Evolutionary conservation across 441 rosid genomes (phyloP), one percentile per base, ranked within the genome.

Genomic region (Populus hybrid): DNA sequence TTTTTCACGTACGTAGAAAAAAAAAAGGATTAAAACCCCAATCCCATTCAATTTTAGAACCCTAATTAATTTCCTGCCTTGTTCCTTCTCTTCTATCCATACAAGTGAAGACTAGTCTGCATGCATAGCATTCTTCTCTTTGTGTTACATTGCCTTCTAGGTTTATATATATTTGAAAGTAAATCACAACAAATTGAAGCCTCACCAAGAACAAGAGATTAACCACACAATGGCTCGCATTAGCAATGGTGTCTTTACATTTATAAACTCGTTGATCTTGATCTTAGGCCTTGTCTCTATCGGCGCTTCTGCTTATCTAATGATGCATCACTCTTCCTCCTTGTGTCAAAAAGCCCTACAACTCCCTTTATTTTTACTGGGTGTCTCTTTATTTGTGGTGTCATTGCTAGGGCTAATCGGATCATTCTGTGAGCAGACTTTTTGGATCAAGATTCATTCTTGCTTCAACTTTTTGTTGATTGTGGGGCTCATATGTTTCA

Each of bases 361-460:
- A 23, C 76, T 73, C 65, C 86, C 92, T 2, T 78, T 91, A 8
- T 79, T 87, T n/a, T 38, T 86, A 63, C 72, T 78, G 1, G 95
- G 95, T 4, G 10, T 69, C 10, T 70, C 80, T 69, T 54, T 89
- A 24, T 38, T 81, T 23, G 38, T 77, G 16, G 83, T 91, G 24
- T 88, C 95, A 10, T 20, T 84, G 5, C 57, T 86, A 24, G 95
- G 93, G 54, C 70, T 88, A 21, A 67, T 85, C 1, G 95, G 92
- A 5, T 84, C 89, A 0, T 85, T 82, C 69, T 84, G 84, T n/a
- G 80, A 78, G 76, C 76, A 79, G 11, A 85, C 86, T 59, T 30
- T 73, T n/a, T 71, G 86, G 28, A 76, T 91, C 38, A 72, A 80
- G 40, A 36, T 78, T 2, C 90, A 90, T 83, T 76, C 85, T 68